These are phyloP conservation scores for Monosporascus cannonballus DNA, from an alignment of 2,329 filamentous ascomycete genomes.

Conservation along the genomic window DNA sequence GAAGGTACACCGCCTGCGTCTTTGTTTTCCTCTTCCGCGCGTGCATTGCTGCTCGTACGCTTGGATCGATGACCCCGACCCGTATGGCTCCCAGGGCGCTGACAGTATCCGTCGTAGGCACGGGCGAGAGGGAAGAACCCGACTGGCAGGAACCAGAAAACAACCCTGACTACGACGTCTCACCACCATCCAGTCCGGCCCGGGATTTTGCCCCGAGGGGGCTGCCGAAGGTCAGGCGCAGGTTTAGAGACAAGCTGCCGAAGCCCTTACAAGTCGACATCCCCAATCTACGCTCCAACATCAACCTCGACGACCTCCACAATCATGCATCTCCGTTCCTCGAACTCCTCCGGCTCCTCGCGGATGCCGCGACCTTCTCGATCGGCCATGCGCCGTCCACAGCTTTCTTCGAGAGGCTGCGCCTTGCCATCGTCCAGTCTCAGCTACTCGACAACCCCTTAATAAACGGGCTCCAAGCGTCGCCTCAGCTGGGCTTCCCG, in stretches of 20 bases:
- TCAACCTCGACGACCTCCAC: slow-evolving; percentile 20
- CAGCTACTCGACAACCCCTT: slow-evolving; percentile 27
- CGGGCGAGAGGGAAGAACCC: slow-evolving; percentile 21
- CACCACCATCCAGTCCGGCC: slow-evolving; percentile 23
- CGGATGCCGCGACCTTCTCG: slow-evolving; percentile 26
- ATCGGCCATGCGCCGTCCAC: slow-evolving; percentile 25
- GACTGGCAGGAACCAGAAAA: slow-evolving; percentile 22
- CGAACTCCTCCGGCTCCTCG: slow-evolving; percentile 16
- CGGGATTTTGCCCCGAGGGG: slow-evolving; percentile 28
- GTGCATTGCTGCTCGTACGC: neutral
- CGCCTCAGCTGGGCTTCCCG: slow-evolving; percentile 12
- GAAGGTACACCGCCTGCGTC: slow-evolving; percentile 20
- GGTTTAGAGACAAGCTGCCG: slow-evolving; percentile 22
- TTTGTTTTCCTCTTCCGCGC: slow-evolving; percentile 1
- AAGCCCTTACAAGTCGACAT: slow-evolving; percentile 20
- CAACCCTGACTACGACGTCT: slow-evolving; percentile 17
- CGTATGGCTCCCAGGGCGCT: slow-evolving; percentile 9
- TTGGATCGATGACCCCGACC: neutral
- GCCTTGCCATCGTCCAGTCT: slow-evolving; percentile 26
- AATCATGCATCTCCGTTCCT: slow-evolving; percentile 21
- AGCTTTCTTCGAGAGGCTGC: slow-evolving; percentile 27
- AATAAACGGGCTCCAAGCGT: slow-evolving; percentile 18
- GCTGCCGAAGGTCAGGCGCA: slow-evolving; percentile 22
- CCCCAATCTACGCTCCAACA: slow-evolving; percentile 15
- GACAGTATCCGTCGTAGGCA: slow-evolving; percentile 17